Evolutionary conservation across 2,329 filamentous ascomycete species (phyloP).

Genomic region (Epichloe amarillans): DNA sequence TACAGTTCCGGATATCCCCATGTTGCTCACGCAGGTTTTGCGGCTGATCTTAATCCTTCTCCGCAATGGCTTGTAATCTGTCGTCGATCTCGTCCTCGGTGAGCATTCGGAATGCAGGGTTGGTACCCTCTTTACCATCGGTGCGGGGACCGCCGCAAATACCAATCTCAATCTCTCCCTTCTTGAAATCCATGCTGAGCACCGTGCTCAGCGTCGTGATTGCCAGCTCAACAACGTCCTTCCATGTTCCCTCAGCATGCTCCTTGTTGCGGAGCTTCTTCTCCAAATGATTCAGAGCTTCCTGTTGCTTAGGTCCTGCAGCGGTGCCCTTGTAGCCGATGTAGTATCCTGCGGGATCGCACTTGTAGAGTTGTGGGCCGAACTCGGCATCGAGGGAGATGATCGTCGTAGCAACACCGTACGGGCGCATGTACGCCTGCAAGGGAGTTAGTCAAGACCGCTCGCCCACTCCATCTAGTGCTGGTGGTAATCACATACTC

Average conservation of each 20-base stretch:
- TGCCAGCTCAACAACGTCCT: conserved; percentile 93
- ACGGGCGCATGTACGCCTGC: conserved; percentile 89
- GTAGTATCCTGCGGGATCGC: conserved; percentile 95
- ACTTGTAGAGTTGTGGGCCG: conserved; percentile 94
- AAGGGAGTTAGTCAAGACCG: not conserved
- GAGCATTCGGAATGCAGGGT: conserved; percentile 70
- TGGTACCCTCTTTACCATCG: conserved; percentile 73
- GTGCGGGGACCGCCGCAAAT: conserved; percentile 79
- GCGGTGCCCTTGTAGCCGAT: conserved; percentile 97
- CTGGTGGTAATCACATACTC: conserved; percentile 39
- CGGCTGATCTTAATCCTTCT: conserved; percentile 66
- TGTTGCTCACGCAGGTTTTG: not conserved
- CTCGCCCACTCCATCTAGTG: not conserved
- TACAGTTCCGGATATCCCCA: not conserved
- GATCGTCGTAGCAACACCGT: conserved; percentile 89
- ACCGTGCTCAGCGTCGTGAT: conserved; percentile 94
- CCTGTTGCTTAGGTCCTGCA: conserved; percentile 94
- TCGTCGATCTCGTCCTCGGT: conserved; percentile 98
- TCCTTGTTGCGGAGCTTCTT: conserved; percentile 99
- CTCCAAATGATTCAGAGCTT: conserved; percentile 95
- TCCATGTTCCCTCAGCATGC: conserved; percentile 79
- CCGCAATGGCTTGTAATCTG: conserved; percentile 90
- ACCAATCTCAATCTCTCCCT: conserved; percentile 94
- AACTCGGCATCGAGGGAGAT: conserved; percentile 87
- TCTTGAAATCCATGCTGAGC: conserved; percentile 98